These are phyloP conservation scores for Epithele typhae DNA, from an alignment of 768 basidiomycete species.

Conservation along the genomic window DNA sequence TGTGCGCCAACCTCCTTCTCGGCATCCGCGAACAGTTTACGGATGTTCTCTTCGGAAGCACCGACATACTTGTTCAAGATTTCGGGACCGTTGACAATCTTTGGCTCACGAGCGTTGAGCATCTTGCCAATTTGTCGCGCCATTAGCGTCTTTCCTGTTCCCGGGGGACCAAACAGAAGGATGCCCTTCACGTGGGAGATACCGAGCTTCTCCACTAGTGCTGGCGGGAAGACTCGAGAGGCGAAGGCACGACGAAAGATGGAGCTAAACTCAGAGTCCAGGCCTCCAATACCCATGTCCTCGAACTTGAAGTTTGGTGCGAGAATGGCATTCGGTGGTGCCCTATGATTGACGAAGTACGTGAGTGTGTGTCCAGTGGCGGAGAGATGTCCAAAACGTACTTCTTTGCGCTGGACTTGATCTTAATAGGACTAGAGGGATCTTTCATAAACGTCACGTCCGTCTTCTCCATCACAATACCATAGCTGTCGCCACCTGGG, in stretches of 20 bases:
- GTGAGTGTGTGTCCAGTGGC: neutral
- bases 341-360: conserved; percentile 42
- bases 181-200: conserved; percentile 99
- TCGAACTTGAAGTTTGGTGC: conserved; percentile 99
- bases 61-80: conserved; percentile 97
- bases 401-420: conserved; percentile 92
- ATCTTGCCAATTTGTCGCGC: conserved; percentile 99
- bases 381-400: conserved; percentile 32
- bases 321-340: conserved; percentile 91
- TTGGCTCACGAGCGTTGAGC: conserved; percentile 96
- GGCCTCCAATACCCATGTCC: conserved; percentile 99
- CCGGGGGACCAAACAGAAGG: conserved; percentile 92
- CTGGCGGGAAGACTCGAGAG: conserved; percentile 96
- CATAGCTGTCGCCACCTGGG: conserved; percentile 38
- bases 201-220: conserved; percentile 93
- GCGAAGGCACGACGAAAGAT: conserved; percentile 99
- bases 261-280: conserved; percentile 90
- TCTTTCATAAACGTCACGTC: conserved; percentile 89
- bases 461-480: conserved; percentile 88
- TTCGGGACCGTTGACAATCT: conserved; percentile 98
- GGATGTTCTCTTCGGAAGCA: conserved; percentile 94
- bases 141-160: conserved; percentile 97
- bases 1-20: conserved; percentile 77
- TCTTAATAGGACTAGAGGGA: conserved; percentile 72
- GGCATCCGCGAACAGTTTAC: conserved; percentile 96